phyloP scores from a whole-genome alignment of 257 asterid genomes.

The Coffea eugenioides region DNA sequence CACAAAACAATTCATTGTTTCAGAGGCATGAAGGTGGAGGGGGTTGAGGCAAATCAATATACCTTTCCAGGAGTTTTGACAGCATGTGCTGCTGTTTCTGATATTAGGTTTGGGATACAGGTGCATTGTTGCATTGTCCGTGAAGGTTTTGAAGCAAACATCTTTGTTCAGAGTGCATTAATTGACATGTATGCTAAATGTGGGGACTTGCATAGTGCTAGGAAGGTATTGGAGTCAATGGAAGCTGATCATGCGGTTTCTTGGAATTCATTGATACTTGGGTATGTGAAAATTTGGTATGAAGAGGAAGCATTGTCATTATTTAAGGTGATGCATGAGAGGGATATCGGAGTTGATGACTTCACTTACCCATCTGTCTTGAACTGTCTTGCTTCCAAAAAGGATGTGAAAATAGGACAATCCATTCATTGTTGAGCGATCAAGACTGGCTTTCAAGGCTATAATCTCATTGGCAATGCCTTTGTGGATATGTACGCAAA shows the following conservation, averaged over 20 bases:
- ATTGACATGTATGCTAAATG: constrained; percentile 83
- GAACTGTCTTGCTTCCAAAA: constrained; percentile 54
- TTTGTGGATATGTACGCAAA: constrained; percentile 92
- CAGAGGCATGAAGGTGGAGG: constrained; percentile 55
- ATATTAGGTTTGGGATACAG: constrained; percentile 52
- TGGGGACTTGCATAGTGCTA: constrained; percentile 58
- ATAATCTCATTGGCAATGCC: constrained; percentile 58
- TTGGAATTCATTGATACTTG: constrained; percentile 76
- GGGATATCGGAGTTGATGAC: constrained; percentile 57
- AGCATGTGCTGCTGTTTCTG: constrained; percentile 51
- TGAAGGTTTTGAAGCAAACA: constrained; percentile 70
- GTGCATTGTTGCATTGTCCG: constrained; percentile 61
- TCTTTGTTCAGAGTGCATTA: constrained; percentile 73
- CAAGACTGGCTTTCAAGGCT: constrained; percentile 59
- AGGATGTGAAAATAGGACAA: constrained; percentile 41
- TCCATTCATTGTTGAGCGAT: constrained; percentile 53
- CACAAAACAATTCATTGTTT: constrained; percentile 53
- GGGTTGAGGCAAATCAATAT: constrained; percentile 68
- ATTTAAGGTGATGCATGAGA: constrained; percentile 54
- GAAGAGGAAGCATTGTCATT: constrained; percentile 51
- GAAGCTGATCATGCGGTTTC: constrained; percentile 54
- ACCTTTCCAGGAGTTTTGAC: constrained; percentile 74
- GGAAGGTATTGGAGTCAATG: constrained; percentile 50
- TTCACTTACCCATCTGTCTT: constrained; percentile 73
- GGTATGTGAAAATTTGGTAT: constrained; percentile 53